phyloP scores from a whole-genome alignment of 2,329 filamentous ascomycete genomes.

The Aspergillus sp. region DNA sequence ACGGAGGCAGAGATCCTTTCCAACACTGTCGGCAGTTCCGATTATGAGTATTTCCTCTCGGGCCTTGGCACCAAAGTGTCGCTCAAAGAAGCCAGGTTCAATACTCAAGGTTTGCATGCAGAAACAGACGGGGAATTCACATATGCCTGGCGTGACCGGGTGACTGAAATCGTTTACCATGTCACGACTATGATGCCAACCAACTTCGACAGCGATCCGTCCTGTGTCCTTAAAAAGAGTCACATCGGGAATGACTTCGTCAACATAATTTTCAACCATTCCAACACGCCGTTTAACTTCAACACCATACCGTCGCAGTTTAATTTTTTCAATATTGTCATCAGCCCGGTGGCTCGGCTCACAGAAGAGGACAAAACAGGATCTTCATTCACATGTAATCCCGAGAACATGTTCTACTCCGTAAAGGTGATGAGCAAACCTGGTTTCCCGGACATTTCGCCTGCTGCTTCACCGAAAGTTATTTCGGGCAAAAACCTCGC shows the following conservation, averaged over 20 bases:
- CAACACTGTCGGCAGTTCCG: conserved; percentile 81
- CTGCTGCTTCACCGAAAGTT: conserved; percentile 85
- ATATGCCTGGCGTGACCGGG: conserved; percentile 90
- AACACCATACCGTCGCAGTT: conserved; percentile 93
- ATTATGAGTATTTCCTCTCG: conserved; percentile 83
- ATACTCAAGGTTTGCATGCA: conserved; percentile 86
- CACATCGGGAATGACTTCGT: conserved; percentile 98
- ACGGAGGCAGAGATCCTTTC: conserved; percentile 80
- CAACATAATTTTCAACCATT: conserved; percentile 97
- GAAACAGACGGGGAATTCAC: conserved; percentile 83
- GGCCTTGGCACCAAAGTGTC: conserved; percentile 78
- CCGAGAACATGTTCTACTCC: conserved; percentile 67
- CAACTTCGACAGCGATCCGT: conserved; percentile 70
- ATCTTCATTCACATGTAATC: conserved; percentile 29
- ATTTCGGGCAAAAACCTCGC: conserved; percentile 80
- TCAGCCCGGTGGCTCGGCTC: conserved; percentile 68
- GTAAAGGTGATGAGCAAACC: conserved; percentile 86
- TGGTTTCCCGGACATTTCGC: conserved; percentile 88
- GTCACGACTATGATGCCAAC: conserved; percentile 98
- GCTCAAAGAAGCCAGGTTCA: conserved; percentile 81
- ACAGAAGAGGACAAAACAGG: conserved; percentile 38
- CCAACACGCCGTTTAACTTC: conserved; percentile 82
- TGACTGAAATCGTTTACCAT: conserved; percentile 94
- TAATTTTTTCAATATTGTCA: conserved; percentile 96
- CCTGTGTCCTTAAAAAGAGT: conserved; percentile 80